Conservation (phyloP, 257 asterid genomes). For the Solanum lycopersicoides region DNA sequence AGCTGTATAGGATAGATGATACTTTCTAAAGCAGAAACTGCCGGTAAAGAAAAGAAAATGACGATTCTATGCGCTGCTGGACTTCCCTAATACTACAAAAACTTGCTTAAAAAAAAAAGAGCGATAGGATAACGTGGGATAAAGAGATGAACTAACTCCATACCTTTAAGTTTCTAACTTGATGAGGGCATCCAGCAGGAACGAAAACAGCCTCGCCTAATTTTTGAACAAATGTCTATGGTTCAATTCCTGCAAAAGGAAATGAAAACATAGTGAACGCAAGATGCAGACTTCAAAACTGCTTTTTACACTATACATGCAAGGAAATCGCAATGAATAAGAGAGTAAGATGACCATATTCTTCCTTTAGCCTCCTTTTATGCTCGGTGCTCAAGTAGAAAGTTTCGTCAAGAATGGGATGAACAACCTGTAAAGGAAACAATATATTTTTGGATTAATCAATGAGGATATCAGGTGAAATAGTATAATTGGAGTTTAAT, state of each 20-base stretch:
- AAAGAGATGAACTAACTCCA: background rate
- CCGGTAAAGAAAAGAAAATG: background rate
- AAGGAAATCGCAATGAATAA: background rate
- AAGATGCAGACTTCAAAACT: background rate
- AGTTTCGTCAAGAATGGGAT: conserved; percentile 74
- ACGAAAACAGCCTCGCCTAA: conserved; percentile 37
- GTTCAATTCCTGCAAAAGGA: conserved; percentile 27
- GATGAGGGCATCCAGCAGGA: conserved; percentile 49
- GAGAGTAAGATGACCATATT: conserved; percentile 19
- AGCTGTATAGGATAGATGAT: background rate
- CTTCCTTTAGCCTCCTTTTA: conserved; percentile 34
- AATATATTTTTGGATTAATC: background rate
- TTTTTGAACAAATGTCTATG: conserved; percentile 42
- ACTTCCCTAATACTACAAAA: background rate
- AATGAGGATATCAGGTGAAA: background rate
- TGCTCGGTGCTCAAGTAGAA: conserved; percentile 60
- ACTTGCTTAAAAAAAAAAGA: background rate
- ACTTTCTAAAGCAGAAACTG: background rate
- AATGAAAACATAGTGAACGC: background rate
- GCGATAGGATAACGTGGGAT: background rate
- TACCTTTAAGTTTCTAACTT: conserved; percentile 43
- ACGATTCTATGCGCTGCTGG: background rate
- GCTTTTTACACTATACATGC: background rate
- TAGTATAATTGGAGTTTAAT: background rate
- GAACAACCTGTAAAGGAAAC: conserved; percentile 33